Evolutionary conservation across 2,329 filamentous ascomycete genomes (phyloP).

Genomic region (Phialophora tarda): DNA sequence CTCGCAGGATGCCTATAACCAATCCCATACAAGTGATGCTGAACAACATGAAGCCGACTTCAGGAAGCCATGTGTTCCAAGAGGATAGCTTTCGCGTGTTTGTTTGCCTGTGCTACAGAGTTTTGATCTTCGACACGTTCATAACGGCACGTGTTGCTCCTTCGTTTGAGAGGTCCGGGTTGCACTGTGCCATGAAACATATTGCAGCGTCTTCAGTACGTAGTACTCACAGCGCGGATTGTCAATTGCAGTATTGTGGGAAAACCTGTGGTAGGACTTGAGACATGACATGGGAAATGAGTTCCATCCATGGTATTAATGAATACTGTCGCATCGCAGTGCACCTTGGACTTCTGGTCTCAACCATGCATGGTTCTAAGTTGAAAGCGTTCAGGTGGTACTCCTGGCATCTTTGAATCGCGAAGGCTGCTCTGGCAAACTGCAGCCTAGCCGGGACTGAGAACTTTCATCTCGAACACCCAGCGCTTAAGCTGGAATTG

Average conservation of each 20-base stretch:
- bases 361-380: too few relatives aligned
- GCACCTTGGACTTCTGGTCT: too few relatives aligned
- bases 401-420: not conserved
- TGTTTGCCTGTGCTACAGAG: not conserved
- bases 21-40: not conserved
- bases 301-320: too few relatives aligned
- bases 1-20: not conserved
- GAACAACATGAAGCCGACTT: not conserved
- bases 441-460: not conserved
- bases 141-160: not conserved
- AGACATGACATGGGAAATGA: too few relatives aligned
- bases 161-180: not conserved
- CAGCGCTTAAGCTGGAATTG: not conserved
- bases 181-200: not conserved
- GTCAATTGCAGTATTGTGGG: not conserved
- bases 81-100: not conserved
- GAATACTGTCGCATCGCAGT: too few relatives aligned
- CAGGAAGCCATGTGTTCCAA: conserved; percentile 8
- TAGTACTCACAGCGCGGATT: not conserved
- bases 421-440: not conserved
- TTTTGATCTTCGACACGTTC: not conserved
- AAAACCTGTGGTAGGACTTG: too few relatives aligned
- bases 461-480: not conserved
- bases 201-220: not conserved
- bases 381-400: too few relatives aligned